A percentile compares a stretch with the other conserved stretches of the same genome.
phyloP scores from a whole-genome alignment of 2,329 filamentous ascomycete genomes.

The Verruconis gallopava region DNA sequence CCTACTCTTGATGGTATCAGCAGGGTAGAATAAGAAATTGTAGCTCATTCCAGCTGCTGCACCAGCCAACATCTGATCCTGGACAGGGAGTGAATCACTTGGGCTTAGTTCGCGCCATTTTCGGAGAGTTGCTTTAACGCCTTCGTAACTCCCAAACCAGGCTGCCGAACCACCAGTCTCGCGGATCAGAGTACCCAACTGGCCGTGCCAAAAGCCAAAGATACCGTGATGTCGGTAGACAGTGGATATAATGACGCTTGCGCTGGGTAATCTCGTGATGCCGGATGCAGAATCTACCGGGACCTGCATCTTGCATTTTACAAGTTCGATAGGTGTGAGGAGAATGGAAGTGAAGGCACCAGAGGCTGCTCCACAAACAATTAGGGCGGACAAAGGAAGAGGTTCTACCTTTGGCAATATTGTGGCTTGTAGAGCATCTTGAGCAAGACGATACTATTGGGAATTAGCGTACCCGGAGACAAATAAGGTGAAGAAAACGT shows the following conservation, averaged over 20 bases:
- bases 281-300: conserved; percentile 33
- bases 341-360: conserved; percentile 83
- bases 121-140: conserved; percentile 56
- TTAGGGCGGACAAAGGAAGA: conserved; percentile 62
- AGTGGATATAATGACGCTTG: conserved; percentile 59
- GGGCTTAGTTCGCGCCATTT: conserved; percentile 33
- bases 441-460: conserved; percentile 32
- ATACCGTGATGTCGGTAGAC: conserved; percentile 76
- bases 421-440: conserved; percentile 50
- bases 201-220: conserved; percentile 85
- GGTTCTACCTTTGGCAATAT: conserved; percentile 42
- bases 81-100: conserved; percentile 53
- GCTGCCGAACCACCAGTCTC: conserved; percentile 88
- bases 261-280: conserved; percentile 41
- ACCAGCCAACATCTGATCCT: conserved; percentile 79
- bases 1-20: conserved; percentile 91
- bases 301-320: conserved; percentile 98
- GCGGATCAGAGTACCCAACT: conserved; percentile 82
- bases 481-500: conserved; percentile 12
- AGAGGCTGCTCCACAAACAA: conserved; percentile 70
- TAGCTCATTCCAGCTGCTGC: conserved; percentile 85
- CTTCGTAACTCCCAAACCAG: conserved; percentile 63
- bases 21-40: conserved; percentile 95
- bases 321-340: conserved; percentile 87
- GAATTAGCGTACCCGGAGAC: conserved; percentile 14